A percentile compares a stretch with the other conserved stretches of the same genome.
Conservation (phyloP, 768 basidiomycete genomes). For the Tylopilus balloui region DNA sequence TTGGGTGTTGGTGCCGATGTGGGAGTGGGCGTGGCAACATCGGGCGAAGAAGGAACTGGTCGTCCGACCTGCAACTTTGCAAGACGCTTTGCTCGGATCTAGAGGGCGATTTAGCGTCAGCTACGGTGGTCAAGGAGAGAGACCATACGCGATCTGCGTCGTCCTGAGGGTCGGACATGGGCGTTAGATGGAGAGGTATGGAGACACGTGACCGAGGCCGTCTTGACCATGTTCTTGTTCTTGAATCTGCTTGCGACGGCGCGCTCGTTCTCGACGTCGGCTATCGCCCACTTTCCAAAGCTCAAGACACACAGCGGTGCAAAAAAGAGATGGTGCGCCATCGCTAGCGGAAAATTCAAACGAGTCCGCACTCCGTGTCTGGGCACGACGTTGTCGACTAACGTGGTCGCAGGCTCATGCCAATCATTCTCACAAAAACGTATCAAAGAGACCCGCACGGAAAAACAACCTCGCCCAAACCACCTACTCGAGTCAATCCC, state of each 20-base stretch:
- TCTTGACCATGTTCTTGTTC: conserved; percentile 27
- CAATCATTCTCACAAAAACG: conserved; percentile 70
- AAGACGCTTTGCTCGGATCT: conserved; percentile 92
- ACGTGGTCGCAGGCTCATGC: conserved; percentile 51
- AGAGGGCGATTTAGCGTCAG: not conserved
- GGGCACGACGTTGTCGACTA: not conserved
- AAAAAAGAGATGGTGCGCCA: conserved; percentile 75
- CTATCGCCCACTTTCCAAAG: conserved; percentile 59
- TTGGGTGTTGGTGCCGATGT: conserved; percentile 28
- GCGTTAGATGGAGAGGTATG: conserved; percentile 10
- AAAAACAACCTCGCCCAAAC: conserved; percentile 65
- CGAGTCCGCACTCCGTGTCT: conserved; percentile 45
- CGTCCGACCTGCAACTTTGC: conserved; percentile 66
- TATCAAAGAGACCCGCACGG: conserved; percentile 56
- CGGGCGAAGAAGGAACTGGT: conserved; percentile 35
- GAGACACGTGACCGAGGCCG: conserved; percentile 15
- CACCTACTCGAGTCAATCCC: conserved; percentile 59
- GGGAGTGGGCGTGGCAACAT: conserved; percentile 18
- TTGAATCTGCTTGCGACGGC: conserved; percentile 20
- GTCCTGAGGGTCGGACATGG: conserved; percentile 50
- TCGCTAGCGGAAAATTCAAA: conserved; percentile 70
- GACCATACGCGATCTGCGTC: conserved; percentile 74
- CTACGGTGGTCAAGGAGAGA: fast-evolving
- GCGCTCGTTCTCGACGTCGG: conserved; percentile 59
- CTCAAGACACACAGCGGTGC: conserved; percentile 77